Percentiles rank a stretch among this genome's conserved stretches.
Evolutionary conservation across 306 rosid species (phyloP).

Genomic region (Phaseolus lunatus): DNA sequence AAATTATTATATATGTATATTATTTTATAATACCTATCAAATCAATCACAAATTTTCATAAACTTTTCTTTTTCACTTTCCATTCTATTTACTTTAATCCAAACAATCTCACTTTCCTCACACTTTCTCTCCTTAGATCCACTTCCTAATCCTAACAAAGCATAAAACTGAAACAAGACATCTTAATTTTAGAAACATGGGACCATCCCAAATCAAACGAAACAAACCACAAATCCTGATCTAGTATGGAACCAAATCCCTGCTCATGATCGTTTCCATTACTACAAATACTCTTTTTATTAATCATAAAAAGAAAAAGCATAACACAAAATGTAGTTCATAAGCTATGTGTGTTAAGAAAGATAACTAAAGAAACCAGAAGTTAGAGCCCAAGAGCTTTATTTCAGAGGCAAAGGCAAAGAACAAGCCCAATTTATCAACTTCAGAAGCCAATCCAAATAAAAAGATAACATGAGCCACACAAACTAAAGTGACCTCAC

Average conservation of each 20-base stretch:
- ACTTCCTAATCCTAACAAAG: too few relatives aligned
- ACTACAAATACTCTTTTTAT: neutral
- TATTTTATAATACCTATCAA: too few relatives aligned
- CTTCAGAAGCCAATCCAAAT: neutral
- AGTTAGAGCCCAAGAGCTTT: neutral
- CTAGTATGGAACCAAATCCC: neutral
- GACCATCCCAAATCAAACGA: neutral
- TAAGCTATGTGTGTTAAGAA: neutral
- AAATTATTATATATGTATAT: too few relatives aligned
- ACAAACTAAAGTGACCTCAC: neutral
- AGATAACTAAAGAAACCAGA: neutral
- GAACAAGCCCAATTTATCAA: neutral
- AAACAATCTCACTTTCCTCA: too few relatives aligned
- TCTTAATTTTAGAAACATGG: neutral
- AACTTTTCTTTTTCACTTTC: too few relatives aligned
- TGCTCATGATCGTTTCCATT: neutral
- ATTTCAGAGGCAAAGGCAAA: neutral
- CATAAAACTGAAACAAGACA: slow-evolving; percentile 25
- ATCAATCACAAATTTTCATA: too few relatives aligned
- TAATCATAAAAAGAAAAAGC: slow-evolving; percentile 6
- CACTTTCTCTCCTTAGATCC: too few relatives aligned
- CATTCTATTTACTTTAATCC: too few relatives aligned
- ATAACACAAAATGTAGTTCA: neutral
- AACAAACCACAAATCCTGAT: slow-evolving; percentile 26
- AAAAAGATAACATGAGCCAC: neutral